Percentiles rank a stretch among this genome's conserved stretches.
phyloP scores from a whole-genome alignment of 129 eudicot genomes.

The Oenanthe sinensis region DNA sequence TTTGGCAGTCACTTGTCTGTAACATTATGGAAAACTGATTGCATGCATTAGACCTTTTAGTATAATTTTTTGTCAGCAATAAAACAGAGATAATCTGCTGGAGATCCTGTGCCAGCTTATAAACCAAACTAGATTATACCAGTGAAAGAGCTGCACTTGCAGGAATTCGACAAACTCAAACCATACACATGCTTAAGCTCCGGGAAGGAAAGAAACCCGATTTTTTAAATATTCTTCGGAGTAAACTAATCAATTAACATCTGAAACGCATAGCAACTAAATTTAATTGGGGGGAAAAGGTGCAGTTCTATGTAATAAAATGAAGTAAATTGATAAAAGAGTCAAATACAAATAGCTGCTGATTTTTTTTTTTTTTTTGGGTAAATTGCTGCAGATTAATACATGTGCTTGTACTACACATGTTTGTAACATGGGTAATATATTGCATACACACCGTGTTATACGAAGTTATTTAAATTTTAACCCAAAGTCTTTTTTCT shows the following conservation, averaged over 20 bases:
- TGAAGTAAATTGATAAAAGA: not conserved
- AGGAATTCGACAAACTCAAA: not conserved
- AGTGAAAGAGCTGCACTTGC: not conserved
- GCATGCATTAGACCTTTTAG: not conserved
- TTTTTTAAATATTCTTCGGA: too few relatives aligned
- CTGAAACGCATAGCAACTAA: not conserved
- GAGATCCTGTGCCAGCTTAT: conserved; percentile 7
- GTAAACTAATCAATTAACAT: not conserved
- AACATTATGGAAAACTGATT: not conserved
- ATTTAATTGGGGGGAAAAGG: not conserved
- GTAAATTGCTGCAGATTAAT: too few relatives aligned
- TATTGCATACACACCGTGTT: too few relatives aligned
- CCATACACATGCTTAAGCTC: not conserved
- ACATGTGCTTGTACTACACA: too few relatives aligned
- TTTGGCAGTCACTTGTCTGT: not conserved
- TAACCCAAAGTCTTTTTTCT: too few relatives aligned
- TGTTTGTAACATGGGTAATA: too few relatives aligned
- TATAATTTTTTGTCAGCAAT: not conserved
- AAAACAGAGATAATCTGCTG: not conserved
- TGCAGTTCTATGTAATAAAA: not conserved
- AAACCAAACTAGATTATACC: not conserved
- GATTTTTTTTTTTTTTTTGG: too few relatives aligned
- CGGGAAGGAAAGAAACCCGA: not conserved
- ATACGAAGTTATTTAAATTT: too few relatives aligned
- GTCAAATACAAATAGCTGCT: too few relatives aligned